phyloP scores from a whole-genome alignment of 208 protist species.

The Trypanosomatidae sp. region DNA sequence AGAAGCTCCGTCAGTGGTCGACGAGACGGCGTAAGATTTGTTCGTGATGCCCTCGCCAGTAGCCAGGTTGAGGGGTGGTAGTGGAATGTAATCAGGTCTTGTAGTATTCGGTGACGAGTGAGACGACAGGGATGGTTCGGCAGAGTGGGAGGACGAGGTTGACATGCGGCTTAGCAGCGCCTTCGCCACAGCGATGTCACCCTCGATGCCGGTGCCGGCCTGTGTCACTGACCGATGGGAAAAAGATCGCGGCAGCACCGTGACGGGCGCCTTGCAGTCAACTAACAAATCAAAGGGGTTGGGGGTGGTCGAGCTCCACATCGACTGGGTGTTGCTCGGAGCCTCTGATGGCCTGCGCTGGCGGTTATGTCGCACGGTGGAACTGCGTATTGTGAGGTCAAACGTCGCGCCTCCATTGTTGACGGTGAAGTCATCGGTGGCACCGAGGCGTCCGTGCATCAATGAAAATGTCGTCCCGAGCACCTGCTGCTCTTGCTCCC shows the following conservation, averaged over 20 bases:
- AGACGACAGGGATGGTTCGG: neutral
- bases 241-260: neutral
- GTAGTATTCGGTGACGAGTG: neutral
- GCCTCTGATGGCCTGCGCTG: neutral
- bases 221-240: neutral
- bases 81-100: too few species aligned
- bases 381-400: constrained; percentile 38
- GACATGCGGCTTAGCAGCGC: constrained; percentile 9
- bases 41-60: neutral
- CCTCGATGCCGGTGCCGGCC: neutral
- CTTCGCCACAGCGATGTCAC: neutral
- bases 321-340: neutral
- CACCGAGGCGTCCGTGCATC: neutral
- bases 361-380: constrained; percentile 13
- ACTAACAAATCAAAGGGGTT: neutral
- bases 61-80: neutral
- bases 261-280: neutral
- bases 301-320: too few species aligned
- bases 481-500: constrained; percentile 24
- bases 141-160: neutral
- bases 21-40: neutral
- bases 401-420: constrained; percentile 20
- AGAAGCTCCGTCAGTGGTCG: neutral
- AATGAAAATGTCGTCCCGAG: constrained; percentile 15
- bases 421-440: neutral